Evolutionary conservation across 179 eudicot genomes (phyloP), one percentile per base, ranked within the genome.

Genomic region (Silene vulgaris): DNA sequence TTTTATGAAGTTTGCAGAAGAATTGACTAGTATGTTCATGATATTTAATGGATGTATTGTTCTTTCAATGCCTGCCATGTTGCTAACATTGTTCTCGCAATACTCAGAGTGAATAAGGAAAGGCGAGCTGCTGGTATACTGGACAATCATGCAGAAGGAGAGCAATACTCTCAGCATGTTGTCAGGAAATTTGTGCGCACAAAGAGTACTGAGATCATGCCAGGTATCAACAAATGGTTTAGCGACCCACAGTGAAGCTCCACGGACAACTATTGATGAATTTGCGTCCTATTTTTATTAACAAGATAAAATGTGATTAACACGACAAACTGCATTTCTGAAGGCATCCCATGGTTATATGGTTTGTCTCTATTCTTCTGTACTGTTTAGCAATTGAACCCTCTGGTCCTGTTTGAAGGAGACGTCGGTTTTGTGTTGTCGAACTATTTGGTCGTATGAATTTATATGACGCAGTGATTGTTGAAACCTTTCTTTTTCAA

Each of bases 161-260:
- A 90, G 80, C 87, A 77, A 80, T 91, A 93, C 37, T 76, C 90
- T 6, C 81, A 91, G 79, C 91, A 93, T 78, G 50, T 76, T 8
- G 65, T 90, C 54, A 85, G 96, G 85, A 91, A 84, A 83, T 88
- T 71, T 80, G 87, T 87, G 56, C 91, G 92, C 62, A 77, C 75
- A 71, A 89, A 74, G 90, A 14, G 90, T 65, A 88, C 93, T 0
- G 88, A 91, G 85, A 89, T 91, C 81, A 90, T 91, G 93, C 97
- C 97, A 65, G 69, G 83, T 62, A 64, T 91, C 79, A 90, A 91
- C 82, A 74, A 75, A 3, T 91, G 90, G 84, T 91, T 93, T 69
- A 63, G 89, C 60, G 81, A 90, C 3, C 97, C 97, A 1, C 77
- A 82, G 76, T 75, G 72, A 73, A 74, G 54, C 74, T 37, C 50